These are phyloP conservation scores for Exidia glandulosa DNA, from an alignment of 768 basidiomycete species.

Conservation along the genomic window DNA sequence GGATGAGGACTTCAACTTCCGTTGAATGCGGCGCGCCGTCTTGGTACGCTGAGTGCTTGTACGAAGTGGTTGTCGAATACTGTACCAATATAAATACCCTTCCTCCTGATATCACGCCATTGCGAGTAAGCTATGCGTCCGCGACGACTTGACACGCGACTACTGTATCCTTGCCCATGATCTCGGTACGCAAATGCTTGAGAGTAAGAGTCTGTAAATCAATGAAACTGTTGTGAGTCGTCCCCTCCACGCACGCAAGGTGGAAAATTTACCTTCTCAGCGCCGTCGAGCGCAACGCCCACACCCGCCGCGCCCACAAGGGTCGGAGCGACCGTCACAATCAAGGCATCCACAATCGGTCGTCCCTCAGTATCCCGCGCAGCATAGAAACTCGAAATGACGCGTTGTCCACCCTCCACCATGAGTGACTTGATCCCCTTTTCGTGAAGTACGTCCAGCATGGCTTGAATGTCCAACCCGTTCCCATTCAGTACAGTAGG, in stretches of 20 bases:
- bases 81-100: no score
- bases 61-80: no score
- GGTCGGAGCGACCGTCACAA: conserved; percentile 82
- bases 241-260: no score
- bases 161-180: conserved; percentile 24
- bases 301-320: conserved; percentile 67
- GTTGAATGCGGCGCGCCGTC: no score
- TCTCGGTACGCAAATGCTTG: conserved; percentile 16
- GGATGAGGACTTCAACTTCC: not conserved
- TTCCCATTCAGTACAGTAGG: conserved; percentile 27
- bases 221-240: no score
- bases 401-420: conserved; percentile 87
- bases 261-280: conserved; percentile 11
- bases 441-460: conserved; percentile 43
- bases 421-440: conserved; percentile 67
- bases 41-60: no score
- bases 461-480: conserved; percentile 12
- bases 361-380: conserved; percentile 8
- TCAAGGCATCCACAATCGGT: conserved; percentile 51
- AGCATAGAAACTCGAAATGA: conserved; percentile 65
- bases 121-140: no score
- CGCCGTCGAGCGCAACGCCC: conserved; percentile 31
- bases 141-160: conserved; percentile 11
- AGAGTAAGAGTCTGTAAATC: no score
- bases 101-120: no score